These are phyloP conservation scores for Fusarium sp. DNA, from an alignment of 2,329 filamentous ascomycete genomes.

Conservation along the genomic window DNA sequence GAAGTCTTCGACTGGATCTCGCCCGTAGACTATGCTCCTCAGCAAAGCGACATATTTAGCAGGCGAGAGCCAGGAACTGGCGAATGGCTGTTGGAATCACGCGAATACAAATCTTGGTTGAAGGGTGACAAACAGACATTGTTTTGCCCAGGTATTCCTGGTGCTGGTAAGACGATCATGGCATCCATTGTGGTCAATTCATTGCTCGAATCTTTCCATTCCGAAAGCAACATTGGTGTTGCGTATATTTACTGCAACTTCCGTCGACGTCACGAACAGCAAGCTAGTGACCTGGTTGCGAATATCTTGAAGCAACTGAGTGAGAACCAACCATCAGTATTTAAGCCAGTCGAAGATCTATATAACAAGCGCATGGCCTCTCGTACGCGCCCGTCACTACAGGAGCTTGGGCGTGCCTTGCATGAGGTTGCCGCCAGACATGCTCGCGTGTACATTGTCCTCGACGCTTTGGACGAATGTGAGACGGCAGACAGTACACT, in stretches of 20 bases:
- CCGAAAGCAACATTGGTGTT: not conserved
- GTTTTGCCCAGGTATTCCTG: not conserved
- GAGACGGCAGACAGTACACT: not conserved
- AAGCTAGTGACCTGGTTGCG: not conserved
- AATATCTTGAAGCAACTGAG: not conserved
- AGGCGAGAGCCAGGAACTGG: not conserved
- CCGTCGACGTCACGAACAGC: not conserved
- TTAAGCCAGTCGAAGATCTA: not conserved
- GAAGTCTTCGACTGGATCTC: not conserved
- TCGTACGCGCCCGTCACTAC: not conserved
- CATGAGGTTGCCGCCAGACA: not conserved
- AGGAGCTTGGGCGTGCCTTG: not conserved
- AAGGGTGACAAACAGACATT: not conserved
- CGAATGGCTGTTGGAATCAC: not conserved
- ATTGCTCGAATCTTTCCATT: not conserved
- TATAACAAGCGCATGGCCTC: not conserved
- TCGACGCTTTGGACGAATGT: not conserved
- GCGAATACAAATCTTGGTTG: not conserved
- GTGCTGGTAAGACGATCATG: not conserved
- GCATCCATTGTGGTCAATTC: not conserved
- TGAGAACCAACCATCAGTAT: not conserved
- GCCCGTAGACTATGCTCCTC: not conserved
- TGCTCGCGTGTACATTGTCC: not conserved
- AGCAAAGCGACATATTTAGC: not conserved
- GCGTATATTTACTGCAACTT: not conserved